phyloP scores from a whole-genome alignment of 306 rosid genomes.

The Vicia faba region DNA sequence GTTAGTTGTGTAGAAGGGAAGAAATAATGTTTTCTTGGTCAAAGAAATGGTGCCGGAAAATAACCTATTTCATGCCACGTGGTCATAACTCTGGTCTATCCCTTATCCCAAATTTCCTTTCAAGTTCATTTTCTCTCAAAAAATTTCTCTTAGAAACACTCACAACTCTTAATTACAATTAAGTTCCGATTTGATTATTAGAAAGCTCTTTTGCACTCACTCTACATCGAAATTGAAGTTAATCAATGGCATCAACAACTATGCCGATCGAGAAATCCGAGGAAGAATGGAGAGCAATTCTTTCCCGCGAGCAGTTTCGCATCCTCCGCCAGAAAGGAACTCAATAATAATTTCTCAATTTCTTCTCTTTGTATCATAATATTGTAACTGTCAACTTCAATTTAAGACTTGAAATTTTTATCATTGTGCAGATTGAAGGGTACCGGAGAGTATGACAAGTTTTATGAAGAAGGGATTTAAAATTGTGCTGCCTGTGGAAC shows the following conservation, averaged over 20 bases:
- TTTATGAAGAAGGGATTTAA: slow-evolving; percentile 74
- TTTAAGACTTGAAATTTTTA: not conserved
- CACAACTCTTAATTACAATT: not conserved
- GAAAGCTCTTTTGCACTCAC: not conserved
- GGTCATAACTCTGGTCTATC: not conserved
- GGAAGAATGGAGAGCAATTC: slow-evolving; percentile 45
- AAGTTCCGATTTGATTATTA: not conserved
- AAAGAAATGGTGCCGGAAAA: too few relatives aligned
- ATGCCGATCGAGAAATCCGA: not conserved
- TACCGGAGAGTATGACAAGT: slow-evolving; percentile 80
- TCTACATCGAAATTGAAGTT: not conserved
- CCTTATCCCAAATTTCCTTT: not conserved
- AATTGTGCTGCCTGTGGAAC: slow-evolving; percentile 79
- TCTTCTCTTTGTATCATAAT: not conserved
- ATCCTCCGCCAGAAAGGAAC: slow-evolving; percentile 85
- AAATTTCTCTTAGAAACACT: not conserved
- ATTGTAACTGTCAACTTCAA: not conserved
- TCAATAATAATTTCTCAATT: slow-evolving; percentile 53
- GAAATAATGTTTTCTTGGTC: too few relatives aligned
- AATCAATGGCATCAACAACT: slow-evolving; percentile 5
- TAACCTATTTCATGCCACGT: not conserved
- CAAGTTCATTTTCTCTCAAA: not conserved
- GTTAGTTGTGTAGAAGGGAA: too few relatives aligned
- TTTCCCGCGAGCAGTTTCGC: slow-evolving; percentile 81
- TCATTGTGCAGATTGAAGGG: slow-evolving; percentile 59